Evolutionary conservation across 2,329 filamentous ascomycete genomes (phyloP), one percentile per base, ranked within the genome.

Genomic region (Fusarium sp.): DNA sequence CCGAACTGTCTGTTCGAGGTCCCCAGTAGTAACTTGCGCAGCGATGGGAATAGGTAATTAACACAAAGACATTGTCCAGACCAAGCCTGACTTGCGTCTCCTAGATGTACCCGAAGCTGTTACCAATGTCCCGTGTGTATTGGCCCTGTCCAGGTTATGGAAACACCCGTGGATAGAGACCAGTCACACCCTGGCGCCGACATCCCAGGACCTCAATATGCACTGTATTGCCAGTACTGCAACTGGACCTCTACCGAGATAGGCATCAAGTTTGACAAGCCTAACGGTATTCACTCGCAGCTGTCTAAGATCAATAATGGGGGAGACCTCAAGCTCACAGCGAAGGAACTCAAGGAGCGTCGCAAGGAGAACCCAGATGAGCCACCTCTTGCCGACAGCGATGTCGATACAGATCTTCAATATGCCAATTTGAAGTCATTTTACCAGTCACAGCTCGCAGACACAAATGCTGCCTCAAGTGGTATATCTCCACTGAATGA

Each of bases 1-100:
- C 96, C 96, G 10, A 95, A 91, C 80, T 99, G 96, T 80, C 84
- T 99, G 63, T 98, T 99, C 78, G 96, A 99, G 82, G 95, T 97
- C 37, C 94, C 95, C 10, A 97, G 93, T 80, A 97, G 94, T 78
- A 94, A 94, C 78, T 90, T 98, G 49, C 94, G 95, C 82, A 93
- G 91, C 76, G 96, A 99, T 79, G 95, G 95, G 46, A 98, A 97
- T 82, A 91, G 94, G 94, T 97, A 87, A 85, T 48, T 15, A 51
- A 18, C 14, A n/a, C 18, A 37, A 25, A 16, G 9, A 37, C 10
- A 25, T 52, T n/a, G 35, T 70, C 44, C 45, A 31, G n/a, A 52
- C 35, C 39, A 58, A n/a, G 42, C 55, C 75, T 77, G 55, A 79
- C 73, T 31, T 66, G 33, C 15, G 37, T 38, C 23, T 37, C 58